These are phyloP conservation scores for Mycena vulgaris DNA, from an alignment of 768 basidiomycete genomes.

Conservation along the genomic window DNA sequence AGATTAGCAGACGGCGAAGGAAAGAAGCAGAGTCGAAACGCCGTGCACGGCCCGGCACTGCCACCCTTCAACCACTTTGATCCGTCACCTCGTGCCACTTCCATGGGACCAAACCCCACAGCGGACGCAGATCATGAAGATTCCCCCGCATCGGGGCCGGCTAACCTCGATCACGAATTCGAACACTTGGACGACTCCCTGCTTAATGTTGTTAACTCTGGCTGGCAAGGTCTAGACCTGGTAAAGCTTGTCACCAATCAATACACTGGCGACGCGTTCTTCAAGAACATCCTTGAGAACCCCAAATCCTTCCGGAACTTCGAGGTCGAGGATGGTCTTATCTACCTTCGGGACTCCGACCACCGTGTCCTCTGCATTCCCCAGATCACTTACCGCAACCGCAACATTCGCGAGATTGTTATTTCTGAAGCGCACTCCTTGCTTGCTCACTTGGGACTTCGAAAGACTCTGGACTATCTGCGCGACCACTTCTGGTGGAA, in stretches of 20 bases:
- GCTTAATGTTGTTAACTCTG: neutral
- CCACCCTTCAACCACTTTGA: too few species aligned
- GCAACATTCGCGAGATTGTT: neutral
- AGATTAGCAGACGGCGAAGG: too few species aligned
- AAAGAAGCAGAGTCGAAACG: too few species aligned
- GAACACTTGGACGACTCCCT: neutral
- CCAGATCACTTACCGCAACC: neutral
- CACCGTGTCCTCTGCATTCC: constrained; percentile 1
- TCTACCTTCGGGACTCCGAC: constrained; percentile 1
- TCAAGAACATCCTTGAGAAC: neutral
- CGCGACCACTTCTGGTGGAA: constrained; percentile 23
- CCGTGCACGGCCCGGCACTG: too few species aligned
- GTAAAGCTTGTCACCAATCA: neutral
- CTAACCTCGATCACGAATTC: neutral
- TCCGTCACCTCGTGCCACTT: too few species aligned
- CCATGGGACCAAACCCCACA: too few species aligned
- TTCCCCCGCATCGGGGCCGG: too few species aligned
- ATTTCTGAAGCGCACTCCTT: constrained; percentile 6
- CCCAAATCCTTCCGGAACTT: neutral
- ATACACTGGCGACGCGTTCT: neutral
- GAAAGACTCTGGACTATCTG: constrained; percentile 7
- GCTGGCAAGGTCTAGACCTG: constrained; percentile 10
- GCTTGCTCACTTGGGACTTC: neutral
- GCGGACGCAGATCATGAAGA: too few species aligned
- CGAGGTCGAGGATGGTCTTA: neutral